Conservation (phyloP, 768 basidiomycete species). For the Rossbeevera mucosa region DNA sequence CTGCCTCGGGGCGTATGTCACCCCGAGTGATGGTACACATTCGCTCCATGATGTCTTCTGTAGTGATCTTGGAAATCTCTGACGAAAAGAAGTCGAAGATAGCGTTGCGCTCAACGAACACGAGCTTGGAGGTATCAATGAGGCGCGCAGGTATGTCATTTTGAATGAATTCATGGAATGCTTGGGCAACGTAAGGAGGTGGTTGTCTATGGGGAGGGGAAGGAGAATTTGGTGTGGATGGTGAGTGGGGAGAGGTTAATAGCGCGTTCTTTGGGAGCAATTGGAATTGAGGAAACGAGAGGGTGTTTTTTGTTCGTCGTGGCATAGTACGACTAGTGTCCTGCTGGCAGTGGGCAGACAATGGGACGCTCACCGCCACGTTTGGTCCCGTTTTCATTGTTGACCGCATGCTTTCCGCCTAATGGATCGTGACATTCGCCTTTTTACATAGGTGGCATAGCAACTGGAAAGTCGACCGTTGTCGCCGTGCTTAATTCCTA, state of each 20-base stretch:
- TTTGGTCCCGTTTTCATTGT: too few relatives aligned
- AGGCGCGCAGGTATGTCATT: constrained; percentile 25
- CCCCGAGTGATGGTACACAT: background rate
- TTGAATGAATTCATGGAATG: constrained; percentile 17
- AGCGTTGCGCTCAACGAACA: constrained; percentile 19
- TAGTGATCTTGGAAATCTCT: constrained; percentile 15
- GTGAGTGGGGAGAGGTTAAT: background rate
- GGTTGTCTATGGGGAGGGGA: background rate
- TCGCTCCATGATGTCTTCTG: constrained; percentile 11
- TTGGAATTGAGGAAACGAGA: background rate
- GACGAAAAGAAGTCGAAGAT: constrained; percentile 17
- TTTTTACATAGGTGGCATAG: constrained; percentile 85
- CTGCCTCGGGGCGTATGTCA: constrained; percentile 8
- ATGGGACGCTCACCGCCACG: too few relatives aligned
- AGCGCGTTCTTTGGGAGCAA: background rate
- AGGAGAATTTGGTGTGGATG: too few relatives aligned
- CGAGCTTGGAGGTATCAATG: constrained; percentile 21
- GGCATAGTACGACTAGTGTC: background rate
- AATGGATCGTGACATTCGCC: background rate
- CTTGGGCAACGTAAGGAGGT: background rate
- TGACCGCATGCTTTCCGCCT: too few relatives aligned
- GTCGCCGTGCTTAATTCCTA: constrained; percentile 64
- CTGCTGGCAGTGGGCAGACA: too few relatives aligned
- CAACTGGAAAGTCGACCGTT: constrained; percentile 94
- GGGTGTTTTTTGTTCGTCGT: background rate